phyloP scores from a whole-genome alignment of 2,329 filamentous ascomycete species.

The Xylariaceae sp. region DNA sequence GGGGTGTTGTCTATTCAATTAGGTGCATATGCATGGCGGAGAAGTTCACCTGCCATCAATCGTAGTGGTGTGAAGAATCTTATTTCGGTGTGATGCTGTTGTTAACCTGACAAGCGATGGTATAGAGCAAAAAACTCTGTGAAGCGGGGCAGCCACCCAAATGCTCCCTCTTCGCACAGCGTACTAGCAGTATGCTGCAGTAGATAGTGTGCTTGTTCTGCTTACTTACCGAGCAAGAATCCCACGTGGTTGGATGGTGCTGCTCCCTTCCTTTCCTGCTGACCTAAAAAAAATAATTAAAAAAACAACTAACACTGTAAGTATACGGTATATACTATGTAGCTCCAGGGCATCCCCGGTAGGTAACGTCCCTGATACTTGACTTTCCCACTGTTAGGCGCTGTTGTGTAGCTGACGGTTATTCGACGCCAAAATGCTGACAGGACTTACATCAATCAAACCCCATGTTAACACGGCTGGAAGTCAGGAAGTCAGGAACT shows the following conservation, averaged over 20 bases:
- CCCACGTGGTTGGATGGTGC: constrained; percentile 16
- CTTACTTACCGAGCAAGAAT: background rate
- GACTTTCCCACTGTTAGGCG: no score
- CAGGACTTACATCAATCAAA: no score
- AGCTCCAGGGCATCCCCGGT: constrained; percentile 7
- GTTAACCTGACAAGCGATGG: constrained; percentile 20
- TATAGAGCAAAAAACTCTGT: constrained; percentile 18
- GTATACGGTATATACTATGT: background rate
- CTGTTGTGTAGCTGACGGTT: no score
- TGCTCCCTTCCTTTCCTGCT: constrained; percentile 4
- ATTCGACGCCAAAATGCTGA: no score
- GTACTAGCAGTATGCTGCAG: constrained; percentile 6
- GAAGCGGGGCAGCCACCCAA: constrained; percentile 19
- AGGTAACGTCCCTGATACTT: no score
- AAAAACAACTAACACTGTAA: background rate
- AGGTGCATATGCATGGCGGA: no score
- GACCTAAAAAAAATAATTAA: no score
- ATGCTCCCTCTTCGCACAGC: constrained; percentile 16
- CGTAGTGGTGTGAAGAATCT: no score
- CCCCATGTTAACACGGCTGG: no score
- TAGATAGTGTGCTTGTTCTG: constrained; percentile 2
- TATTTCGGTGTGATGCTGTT: constrained; percentile 1
- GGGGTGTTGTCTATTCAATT: no score
- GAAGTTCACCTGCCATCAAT: no score
- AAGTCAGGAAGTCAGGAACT: no score